phyloP scores from a whole-genome alignment of 495 filamentous ascomycete genomes.

The Aspergillus nidulans region DNA sequence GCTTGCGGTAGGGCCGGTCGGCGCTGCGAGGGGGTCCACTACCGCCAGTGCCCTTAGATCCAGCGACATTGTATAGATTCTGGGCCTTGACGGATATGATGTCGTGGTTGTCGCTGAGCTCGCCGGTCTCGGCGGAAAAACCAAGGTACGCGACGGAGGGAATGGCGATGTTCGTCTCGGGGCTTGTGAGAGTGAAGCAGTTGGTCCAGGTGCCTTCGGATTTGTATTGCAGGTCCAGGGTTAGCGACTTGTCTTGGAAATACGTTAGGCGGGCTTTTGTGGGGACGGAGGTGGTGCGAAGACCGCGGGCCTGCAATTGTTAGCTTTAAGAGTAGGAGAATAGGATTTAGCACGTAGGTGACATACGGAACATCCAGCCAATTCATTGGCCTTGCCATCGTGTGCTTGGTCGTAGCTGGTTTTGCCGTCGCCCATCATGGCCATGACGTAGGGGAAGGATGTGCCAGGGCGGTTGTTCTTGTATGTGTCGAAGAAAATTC shows the following conservation, averaged over 20 bases:
- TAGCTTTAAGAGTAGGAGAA: neutral
- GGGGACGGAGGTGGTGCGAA: conserved; percentile 69
- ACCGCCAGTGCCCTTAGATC: conserved; percentile 12
- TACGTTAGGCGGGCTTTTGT: conserved; percentile 89
- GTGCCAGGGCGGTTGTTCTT: conserved; percentile 98
- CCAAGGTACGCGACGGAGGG: conserved; percentile 91
- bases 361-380: conserved; percentile 85
- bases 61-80: conserved; percentile 75
- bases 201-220: conserved; percentile 77
- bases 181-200: conserved; percentile 70
- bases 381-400: conserved; percentile 89
- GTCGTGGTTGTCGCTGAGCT: conserved; percentile 96
- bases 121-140: conserved; percentile 93
- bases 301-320: conserved; percentile 64
- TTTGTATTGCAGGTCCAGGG: conserved; percentile 93
- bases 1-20: conserved; percentile 31
- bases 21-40: conserved; percentile 30
- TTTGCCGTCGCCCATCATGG: conserved; percentile 91
- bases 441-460: conserved; percentile 97
- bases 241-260: conserved; percentile 91
- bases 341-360: neutral
- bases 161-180: conserved; percentile 67
- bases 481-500: conserved; percentile 98
- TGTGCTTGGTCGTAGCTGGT: conserved; percentile 89
- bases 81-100: conserved; percentile 83